These are phyloP conservation scores for Tripterygium wilfordii DNA, from an alignment of 177 flowering plant species.

Conservation along the genomic window DNA sequence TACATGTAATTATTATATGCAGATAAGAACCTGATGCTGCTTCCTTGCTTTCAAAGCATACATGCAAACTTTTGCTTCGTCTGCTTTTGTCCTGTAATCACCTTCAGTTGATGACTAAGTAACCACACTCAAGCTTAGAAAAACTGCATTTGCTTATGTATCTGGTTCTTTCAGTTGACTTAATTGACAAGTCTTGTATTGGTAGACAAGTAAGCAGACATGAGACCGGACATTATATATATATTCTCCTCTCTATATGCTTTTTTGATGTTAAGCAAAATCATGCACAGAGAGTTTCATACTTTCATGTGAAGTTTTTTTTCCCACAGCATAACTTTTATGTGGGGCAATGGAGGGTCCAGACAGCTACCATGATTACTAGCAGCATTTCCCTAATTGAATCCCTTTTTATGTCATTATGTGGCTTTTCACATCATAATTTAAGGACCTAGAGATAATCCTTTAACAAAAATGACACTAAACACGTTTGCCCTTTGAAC, in stretches of 20 bases:
- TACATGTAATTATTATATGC: slow-evolving; percentile 5
- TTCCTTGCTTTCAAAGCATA: slow-evolving; percentile 11
- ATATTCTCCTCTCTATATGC: slow-evolving; percentile 3
- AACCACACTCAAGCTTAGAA: neutral
- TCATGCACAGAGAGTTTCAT: too few species aligned
- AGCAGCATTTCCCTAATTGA: too few species aligned
- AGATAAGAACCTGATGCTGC: slow-evolving; percentile 42
- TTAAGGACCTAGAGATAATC: too few species aligned
- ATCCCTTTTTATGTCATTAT: too few species aligned
- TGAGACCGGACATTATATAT: neutral
- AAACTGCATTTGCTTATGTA: too few species aligned
- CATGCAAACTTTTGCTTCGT: slow-evolving; percentile 4
- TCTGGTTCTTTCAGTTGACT: too few species aligned
- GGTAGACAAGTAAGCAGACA: neutral
- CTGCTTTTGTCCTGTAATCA: neutral
- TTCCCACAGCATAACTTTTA: neutral
- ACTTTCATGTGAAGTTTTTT: slow-evolving; percentile 11
- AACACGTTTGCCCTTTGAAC: too few species aligned
- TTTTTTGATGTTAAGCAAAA: slow-evolving; percentile 9
- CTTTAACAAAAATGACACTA: too few species aligned
- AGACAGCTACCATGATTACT: too few species aligned
- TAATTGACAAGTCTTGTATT: too few species aligned
- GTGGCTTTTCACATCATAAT: too few species aligned
- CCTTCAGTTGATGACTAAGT: neutral
- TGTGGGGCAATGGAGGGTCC: too few species aligned